These are phyloP conservation scores for Amaranthus palmeri DNA, from an alignment of 148 eudicot species.

Conservation along the genomic window DNA sequence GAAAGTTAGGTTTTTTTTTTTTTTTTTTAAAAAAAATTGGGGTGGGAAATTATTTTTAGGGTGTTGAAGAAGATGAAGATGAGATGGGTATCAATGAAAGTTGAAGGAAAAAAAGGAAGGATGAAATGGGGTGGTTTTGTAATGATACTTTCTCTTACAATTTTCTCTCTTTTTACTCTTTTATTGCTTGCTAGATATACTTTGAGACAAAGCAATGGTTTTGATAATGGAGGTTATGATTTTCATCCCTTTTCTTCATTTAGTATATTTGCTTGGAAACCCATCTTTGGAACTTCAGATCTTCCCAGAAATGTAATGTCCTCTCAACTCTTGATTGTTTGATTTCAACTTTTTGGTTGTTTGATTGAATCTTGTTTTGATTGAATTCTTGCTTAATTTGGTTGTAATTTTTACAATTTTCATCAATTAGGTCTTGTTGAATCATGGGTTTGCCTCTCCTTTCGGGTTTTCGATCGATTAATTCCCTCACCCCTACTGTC, in stretches of 20 bases:
- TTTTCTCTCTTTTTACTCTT: conserved; percentile 59
- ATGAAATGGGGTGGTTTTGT: conserved; percentile 62
- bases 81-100: conserved; percentile 49
- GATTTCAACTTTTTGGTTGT: conserved; percentile 4
- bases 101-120: conserved; percentile 56
- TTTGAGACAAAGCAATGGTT: conserved; percentile 13
- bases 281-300: conserved; percentile 54
- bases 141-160: conserved; percentile 50
- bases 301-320: conserved; percentile 53
- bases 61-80: conserved; percentile 22
- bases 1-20: neutral
- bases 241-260: conserved; percentile 42
- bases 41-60: neutral
- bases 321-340: conserved; percentile 14
- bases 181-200: conserved; percentile 60
- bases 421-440: no score
- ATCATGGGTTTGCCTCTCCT: no score
- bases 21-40: neutral
- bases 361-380: conserved; percentile 13
- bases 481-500: no score
- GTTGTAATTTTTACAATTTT: neutral
- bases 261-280: conserved; percentile 73
- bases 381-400: conserved; percentile 3
- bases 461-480: no score
- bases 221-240: conserved; percentile 17